phyloP scores from a whole-genome alignment of 805 yeast species.

The Spathaspora girioi region DNA sequence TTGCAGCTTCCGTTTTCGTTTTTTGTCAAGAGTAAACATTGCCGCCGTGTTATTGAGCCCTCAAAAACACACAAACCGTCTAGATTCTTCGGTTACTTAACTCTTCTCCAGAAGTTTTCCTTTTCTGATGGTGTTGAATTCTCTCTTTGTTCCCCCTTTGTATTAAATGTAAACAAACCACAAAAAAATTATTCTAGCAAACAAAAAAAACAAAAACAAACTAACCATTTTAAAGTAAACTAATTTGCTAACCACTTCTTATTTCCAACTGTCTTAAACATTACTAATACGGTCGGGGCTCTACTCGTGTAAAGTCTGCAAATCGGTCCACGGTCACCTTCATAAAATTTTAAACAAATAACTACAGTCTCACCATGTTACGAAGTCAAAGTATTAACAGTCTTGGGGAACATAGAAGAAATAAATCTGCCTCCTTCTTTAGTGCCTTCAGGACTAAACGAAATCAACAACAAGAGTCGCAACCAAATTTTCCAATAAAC shows the following conservation, averaged over 20 bases:
- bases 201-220: background rate
- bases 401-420: constrained; percentile 16
- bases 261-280: background rate
- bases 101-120: background rate
- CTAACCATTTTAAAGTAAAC: background rate
- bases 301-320: no score
- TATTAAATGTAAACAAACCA: background rate
- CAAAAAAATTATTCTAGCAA: background rate
- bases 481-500: background rate
- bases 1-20: no score
- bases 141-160: background rate
- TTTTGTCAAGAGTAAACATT: no score
- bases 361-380: constrained; percentile 13
- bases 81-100: background rate
- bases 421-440: constrained; percentile 11
- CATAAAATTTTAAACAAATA: no score
- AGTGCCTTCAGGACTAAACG: constrained; percentile 12
- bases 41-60: background rate
- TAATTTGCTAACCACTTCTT: background rate
- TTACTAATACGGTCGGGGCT: background rate
- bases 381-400: constrained; percentile 25
- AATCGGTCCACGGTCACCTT: no score
- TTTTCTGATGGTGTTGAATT: background rate
- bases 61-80: background rate
- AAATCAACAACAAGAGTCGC: constrained; percentile 8